Base-by-base conservation (phyloP, 441 rosid genomes). In the Bruguiera hainesii region DNA sequence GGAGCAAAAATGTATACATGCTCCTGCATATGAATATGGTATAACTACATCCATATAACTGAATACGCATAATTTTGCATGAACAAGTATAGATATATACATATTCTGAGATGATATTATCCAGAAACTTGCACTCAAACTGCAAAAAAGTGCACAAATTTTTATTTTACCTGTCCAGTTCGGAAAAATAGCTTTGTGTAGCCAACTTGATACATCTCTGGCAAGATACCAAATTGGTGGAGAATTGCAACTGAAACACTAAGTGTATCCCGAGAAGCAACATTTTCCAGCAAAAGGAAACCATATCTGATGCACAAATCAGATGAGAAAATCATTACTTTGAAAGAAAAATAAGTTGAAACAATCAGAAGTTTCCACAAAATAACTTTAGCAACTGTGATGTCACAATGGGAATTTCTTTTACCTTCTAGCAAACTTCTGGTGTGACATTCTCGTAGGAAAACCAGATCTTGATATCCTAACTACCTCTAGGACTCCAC, bases 201-300 rank as follows among this genome's bases (percentile, higher is more conserved):
- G 71, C 99, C 98, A 78, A 93, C 99, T 89, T 93, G 98, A 79
- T 92, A 92, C 98, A 96, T 92, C 87, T 96, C 99, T 5, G 98
- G 98, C 85, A 90, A 84, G 71, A 96, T 90, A 74, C 87, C 85
- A 61, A 96, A 92, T 75, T 96, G 99, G 80, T 96, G 97, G 76
- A 96, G 99, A 77, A 96, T 96, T 39, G 98, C 99, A 78, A 96
- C 97, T 26, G 99, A 92, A 66, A 92, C 97, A 67, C 92, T 81
- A 66, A 96, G 96, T 56, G 99, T 94, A 71, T 96, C 98, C 81
- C 82, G 93, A 52, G 90, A 80, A 49, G 95, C 86, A 68, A 81
- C 85, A 73, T 76, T 82, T 73, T 87, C 97, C 83, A 89, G 75
- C 72, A 96, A 82, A 76, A 96, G 97, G 79, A 96, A 96, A 69